phyloP scores from a whole-genome alignment of 306 rosid genomes.

The Aeschynomene evenia region DNA sequence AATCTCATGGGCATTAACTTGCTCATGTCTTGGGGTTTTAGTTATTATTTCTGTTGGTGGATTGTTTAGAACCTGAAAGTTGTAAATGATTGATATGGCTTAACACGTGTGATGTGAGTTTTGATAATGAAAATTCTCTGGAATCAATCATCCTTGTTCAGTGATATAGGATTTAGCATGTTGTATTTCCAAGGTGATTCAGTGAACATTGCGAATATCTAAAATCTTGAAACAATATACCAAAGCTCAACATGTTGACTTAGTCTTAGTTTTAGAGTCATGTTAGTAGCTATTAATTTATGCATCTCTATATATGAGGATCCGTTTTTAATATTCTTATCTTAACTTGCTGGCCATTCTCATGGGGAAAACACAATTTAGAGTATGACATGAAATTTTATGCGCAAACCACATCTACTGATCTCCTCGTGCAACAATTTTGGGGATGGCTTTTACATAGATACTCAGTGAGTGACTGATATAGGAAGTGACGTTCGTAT shows the following conservation, averaged over 20 bases:
- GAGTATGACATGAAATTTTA: slow-evolving; percentile 15
- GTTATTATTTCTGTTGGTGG: slow-evolving; percentile 14
- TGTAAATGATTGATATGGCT: slow-evolving; percentile 23
- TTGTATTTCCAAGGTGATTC: neutral
- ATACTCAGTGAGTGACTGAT: slow-evolving; percentile 18
- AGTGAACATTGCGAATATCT: neutral
- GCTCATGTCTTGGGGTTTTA: neutral
- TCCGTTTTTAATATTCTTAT: slow-evolving; percentile 7
- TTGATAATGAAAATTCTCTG: neutral
- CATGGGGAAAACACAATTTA: neutral
- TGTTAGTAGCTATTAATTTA: neutral
- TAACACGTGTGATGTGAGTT: slow-evolving; percentile 22
- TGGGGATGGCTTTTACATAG: slow-evolving; percentile 12
- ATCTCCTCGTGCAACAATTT: neutral
- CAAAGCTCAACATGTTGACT: slow-evolving; percentile 1
- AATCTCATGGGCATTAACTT: neutral
- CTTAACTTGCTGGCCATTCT: slow-evolving; percentile 13
- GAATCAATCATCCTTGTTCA: slow-evolving; percentile 13
- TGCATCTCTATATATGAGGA: slow-evolving; percentile 6
- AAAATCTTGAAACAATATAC: neutral
- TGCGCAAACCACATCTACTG: slow-evolving; percentile 2
- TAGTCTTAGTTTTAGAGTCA: neutral
- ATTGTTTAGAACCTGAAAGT: slow-evolving; percentile 6
- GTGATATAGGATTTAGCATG: neutral
- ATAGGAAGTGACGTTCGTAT: slow-evolving; percentile 26